A percentile compares a stretch with the other conserved stretches of the same genome.
Evolutionary conservation across 306 rosid species (phyloP).

Genomic region (Lupinus albus): DNA sequence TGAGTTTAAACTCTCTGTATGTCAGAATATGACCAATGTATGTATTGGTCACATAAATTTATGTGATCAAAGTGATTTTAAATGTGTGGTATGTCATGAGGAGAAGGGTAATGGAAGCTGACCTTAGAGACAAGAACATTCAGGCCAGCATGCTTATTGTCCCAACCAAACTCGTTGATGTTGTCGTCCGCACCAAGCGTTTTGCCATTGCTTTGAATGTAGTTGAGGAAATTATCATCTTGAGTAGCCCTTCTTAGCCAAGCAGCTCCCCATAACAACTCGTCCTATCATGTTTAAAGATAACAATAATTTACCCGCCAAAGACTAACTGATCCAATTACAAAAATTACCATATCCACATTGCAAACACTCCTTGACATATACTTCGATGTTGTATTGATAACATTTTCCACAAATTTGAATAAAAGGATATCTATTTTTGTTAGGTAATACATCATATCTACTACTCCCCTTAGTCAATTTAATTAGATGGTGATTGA

Average conservation of each 20-base stretch:
- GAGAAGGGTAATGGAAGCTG: background rate
- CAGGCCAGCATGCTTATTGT: conserved; percentile 95
- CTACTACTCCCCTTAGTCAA: background rate
- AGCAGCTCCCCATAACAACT: conserved; percentile 50
- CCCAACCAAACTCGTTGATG: conserved; percentile 95
- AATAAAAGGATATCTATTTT: too few relatives aligned
- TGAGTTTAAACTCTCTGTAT: background rate
- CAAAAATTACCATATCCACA: background rate
- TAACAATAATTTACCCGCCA: too few relatives aligned
- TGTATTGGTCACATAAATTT: background rate
- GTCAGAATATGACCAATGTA: background rate
- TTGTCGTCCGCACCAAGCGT: conserved; percentile 88
- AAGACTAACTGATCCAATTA: background rate
- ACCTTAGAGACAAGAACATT: conserved; percentile 90
- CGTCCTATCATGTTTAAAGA: conserved; percentile 54
- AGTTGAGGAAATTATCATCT: conserved; percentile 58
- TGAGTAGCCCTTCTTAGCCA: conserved; percentile 67
- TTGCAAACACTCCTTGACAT: background rate
- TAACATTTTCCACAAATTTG: background rate
- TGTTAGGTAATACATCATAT: too few relatives aligned
- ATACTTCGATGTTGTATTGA: background rate
- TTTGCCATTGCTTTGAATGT: conserved; percentile 75
- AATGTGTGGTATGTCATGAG: background rate
- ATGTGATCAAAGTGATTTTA: background rate
- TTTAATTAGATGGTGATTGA: conserved; percentile 9